Evolutionary conservation across 257 asterid species (phyloP).

Genomic region (Forsythia viridissima): DNA sequence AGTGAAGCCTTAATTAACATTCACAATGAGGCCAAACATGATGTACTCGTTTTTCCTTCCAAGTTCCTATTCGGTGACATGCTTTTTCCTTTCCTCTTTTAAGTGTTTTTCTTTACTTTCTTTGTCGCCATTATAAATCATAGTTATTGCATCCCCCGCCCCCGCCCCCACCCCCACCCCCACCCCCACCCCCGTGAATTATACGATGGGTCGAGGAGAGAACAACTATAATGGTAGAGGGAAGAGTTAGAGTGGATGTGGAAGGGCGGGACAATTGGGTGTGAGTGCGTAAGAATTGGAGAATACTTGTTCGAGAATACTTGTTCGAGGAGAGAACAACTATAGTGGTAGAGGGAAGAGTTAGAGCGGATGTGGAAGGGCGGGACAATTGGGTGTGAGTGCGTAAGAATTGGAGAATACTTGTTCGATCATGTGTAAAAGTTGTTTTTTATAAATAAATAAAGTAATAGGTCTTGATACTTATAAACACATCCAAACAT

Average conservation of each 20-base stretch:
- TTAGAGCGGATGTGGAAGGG: background rate
- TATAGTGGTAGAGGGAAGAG: no score
- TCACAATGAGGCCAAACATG: background rate
- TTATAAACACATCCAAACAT: no score
- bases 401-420: no score
- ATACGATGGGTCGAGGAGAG: no score
- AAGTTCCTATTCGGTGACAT: background rate
- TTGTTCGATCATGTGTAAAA: no score
- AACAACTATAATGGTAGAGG: no score
- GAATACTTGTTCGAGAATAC: no score
- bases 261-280: background rate
- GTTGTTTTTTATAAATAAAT: no score
- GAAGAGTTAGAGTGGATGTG: background rate
- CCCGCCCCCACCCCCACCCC: no score
- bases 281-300: no score
- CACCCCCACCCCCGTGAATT: no score
- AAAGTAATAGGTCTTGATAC: no score
- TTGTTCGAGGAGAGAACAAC: background rate
- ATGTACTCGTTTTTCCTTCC: background rate
- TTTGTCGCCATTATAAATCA: background rate
- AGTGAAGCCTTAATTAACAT: conserved; percentile 29
- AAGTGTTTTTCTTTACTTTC: background rate
- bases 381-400: background rate
- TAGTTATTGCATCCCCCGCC: background rate
- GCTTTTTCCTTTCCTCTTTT: background rate